phyloP scores from a whole-genome alignment of 108 stramenopile species.

The Skeletonema tropicum region DNA sequence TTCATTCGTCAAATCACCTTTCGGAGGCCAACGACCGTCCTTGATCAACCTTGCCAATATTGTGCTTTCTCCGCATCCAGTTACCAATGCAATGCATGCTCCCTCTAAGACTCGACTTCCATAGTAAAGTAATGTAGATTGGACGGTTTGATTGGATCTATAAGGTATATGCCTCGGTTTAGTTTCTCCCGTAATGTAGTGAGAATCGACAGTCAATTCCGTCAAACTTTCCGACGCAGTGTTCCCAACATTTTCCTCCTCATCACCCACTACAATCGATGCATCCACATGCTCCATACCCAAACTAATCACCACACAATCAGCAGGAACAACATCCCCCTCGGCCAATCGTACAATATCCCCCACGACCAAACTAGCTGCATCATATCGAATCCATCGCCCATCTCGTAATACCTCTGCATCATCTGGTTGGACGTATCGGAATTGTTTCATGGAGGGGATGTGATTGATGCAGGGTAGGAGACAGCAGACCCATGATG shows the following conservation, averaged over 20 bases:
- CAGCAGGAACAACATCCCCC: constrained; percentile 85
- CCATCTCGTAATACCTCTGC: constrained; percentile 80
- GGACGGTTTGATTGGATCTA: constrained; percentile 22
- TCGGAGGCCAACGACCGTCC: constrained; percentile 71
- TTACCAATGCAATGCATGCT: constrained; percentile 69
- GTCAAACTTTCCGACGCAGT: background rate
- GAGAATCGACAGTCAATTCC: constrained; percentile 72
- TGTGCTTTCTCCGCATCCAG: constrained; percentile 63
- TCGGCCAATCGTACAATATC: constrained; percentile 83
- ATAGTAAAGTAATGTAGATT: constrained; percentile 51
- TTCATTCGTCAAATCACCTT: constrained; percentile 41
- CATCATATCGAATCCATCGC: constrained; percentile 86
- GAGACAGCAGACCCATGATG: constrained; percentile 80
- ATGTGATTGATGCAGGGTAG: constrained; percentile 85
- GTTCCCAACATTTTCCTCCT: constrained; percentile 26
- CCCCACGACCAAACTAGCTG: constrained; percentile 67
- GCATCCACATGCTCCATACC: constrained; percentile 46
- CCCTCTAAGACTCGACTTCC: constrained; percentile 81
- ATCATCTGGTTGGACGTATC: constrained; percentile 75
- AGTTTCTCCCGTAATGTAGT: constrained; percentile 68
- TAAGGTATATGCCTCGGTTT: constrained; percentile 50
- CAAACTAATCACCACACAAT: constrained; percentile 65
- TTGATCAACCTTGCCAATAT: constrained; percentile 67
- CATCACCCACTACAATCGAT: constrained; percentile 7
- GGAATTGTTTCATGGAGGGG: constrained; percentile 80